Evolutionary conservation across 495 filamentous ascomycete species (phyloP), one percentile per base, ranked within the genome.

Genomic region (Hypoxylon rickii): DNA sequence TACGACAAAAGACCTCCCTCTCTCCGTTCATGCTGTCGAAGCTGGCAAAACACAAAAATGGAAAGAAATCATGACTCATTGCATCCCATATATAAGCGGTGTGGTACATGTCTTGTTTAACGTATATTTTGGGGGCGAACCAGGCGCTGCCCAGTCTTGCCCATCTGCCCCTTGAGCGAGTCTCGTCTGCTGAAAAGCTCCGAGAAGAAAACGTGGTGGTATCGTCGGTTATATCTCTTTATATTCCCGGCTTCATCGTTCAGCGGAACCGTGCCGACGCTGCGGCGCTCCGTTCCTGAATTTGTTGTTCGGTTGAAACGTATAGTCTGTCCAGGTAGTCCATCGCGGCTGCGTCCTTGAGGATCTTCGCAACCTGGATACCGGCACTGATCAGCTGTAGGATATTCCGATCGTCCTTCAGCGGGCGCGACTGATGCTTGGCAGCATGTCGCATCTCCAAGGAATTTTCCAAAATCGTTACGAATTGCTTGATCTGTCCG

Each of bases 321-420:
- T 79, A 79, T 62, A 95, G 79, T 70, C 76, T 74, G 66, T 93
- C 89, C 64, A 93, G 72, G 68, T 84, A 87, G 53, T 86, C 81
- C 89, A 93, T 92, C 34, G 89, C 88, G 56, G 76, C 76, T 39
- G 87, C 85, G 74, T 95, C 89, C 72, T 86, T 89, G 26, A 95
- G 76, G 48, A 93, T 90, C 66, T 90, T 92, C 33, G 89, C 86
- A 56, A 95, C 90, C 70, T 95, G 90, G 43, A 88, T 88, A 18
- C 89, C 90, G 29, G 89, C 89, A 41, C 86, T 90, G 49, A 95
- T 88, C 19, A 93, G 78, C 73, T 95, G 90, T 29, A 95, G 78
- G 50, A 95, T 88, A 68, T 92, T 92, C 58, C 90, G 82, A 70
- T 95, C 90, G 76, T 95, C 90, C 81, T 95, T 95, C 53, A 90